These are phyloP conservation scores for Adansonia gregorii DNA, from an alignment of 441 rosid species.

Conservation along the genomic window DNA sequence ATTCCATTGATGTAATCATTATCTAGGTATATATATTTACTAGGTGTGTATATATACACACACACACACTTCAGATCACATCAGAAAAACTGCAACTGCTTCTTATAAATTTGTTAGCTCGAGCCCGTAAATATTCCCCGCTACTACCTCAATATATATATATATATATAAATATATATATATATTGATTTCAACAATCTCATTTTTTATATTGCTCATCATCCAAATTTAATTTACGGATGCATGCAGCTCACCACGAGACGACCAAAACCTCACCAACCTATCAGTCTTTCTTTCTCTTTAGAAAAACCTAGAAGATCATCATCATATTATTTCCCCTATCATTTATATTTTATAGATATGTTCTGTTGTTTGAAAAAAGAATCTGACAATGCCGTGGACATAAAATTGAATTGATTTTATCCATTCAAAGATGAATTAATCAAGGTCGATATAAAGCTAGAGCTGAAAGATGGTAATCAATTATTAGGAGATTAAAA, in stretches of 20 bases:
- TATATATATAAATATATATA: neutral
- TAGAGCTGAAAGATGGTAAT: neutral
- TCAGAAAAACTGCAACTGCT: neutral
- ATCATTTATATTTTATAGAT: too few species aligned
- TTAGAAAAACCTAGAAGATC: neutral
- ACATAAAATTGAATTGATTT: neutral
- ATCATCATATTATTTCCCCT: too few species aligned
- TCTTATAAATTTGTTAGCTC: neutral
- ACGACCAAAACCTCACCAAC: neutral
- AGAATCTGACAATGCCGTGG: neutral
- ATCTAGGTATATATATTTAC: too few species aligned
- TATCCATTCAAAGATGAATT: too few species aligned
- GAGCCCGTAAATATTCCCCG: neutral
- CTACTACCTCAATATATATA: neutral
- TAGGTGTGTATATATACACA: neutral
- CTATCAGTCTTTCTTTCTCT: neutral
- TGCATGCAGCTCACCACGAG: neutral
- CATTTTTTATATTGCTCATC: neutral
- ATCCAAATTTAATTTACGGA: neutral
- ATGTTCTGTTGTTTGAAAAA: too few species aligned
- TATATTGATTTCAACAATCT: neutral
- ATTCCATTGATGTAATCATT: neutral
- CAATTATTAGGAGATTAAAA: neutral
- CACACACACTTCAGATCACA: neutral
- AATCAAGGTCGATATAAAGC: neutral